Conservation (phyloP, 352 stramenopile genomes). For the Phytophthora sp. region DNA sequence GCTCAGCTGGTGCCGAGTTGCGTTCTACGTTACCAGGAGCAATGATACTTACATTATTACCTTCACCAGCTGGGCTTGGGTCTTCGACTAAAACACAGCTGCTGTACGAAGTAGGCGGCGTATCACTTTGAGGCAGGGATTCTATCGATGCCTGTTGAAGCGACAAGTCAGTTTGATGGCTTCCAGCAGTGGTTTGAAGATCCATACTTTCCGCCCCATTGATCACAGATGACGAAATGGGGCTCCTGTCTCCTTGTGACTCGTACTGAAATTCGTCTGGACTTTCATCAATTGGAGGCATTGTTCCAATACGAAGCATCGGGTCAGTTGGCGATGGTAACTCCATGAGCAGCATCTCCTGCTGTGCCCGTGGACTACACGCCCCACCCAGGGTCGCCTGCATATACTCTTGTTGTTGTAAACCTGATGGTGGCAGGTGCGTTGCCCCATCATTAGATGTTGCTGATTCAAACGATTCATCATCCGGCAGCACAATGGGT, state of each 20-base stretch:
- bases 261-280: conserved; percentile 6
- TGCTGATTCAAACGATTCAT: not conserved
- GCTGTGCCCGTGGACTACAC: not conserved
- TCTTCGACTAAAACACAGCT: too few relatives aligned
- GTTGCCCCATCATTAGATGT: conserved; percentile 11
- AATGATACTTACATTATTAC: too few relatives aligned
- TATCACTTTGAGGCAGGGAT: too few relatives aligned
- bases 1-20: not conserved
- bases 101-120: too few relatives aligned
- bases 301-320: conserved; percentile 19
- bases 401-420: conserved; percentile 2
- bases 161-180: too few relatives aligned
- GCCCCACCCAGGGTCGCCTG: not conserved
- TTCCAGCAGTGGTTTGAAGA: too few relatives aligned
- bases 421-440: not conserved
- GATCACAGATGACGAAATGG: too few relatives aligned
- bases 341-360: not conserved
- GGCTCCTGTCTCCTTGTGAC: not conserved
- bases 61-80: too few relatives aligned
- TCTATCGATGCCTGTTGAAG: too few relatives aligned
- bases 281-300: conserved; percentile 19
- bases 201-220: too few relatives aligned
- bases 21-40: too few relatives aligned
- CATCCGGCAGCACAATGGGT: not conserved
- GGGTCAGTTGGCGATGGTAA: not conserved